phyloP scores from a whole-genome alignment of 306 rosid genomes.

The Abrus pulchellus region DNA sequence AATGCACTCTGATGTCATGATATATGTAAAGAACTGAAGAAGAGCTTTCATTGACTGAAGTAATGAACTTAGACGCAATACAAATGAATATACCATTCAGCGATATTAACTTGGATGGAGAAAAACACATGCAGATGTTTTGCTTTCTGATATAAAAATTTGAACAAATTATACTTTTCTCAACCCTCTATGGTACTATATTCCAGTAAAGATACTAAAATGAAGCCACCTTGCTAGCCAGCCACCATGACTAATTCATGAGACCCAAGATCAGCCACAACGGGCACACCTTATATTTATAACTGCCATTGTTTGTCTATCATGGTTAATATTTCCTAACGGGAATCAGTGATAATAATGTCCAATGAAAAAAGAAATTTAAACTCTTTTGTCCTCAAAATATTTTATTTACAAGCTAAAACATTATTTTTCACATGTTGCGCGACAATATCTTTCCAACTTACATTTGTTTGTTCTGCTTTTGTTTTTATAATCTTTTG shows the following conservation, averaged over 20 bases:
- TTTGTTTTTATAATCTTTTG: not conserved
- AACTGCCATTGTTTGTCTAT: not conserved
- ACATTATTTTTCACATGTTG: not conserved
- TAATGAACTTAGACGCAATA: not conserved
- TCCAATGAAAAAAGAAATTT: not conserved
- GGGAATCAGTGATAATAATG: not conserved
- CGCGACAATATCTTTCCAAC: too few species aligned
- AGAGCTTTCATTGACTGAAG: conserved; percentile 19
- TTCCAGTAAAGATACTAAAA: not conserved
- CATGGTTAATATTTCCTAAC: not conserved
- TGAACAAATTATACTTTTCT: not conserved
- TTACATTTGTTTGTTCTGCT: not conserved
- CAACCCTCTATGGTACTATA: not conserved
- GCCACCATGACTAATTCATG: not conserved
- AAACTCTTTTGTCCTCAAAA: not conserved
- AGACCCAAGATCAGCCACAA: not conserved
- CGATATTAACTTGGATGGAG: not conserved
- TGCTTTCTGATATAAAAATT: conserved; percentile 2
- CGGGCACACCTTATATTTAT: not conserved
- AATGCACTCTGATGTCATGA: conserved; percentile 33
- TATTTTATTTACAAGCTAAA: not conserved
- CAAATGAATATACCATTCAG: not conserved
- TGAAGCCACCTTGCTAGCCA: not conserved
- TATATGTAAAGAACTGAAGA: not conserved
- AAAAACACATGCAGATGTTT: not conserved